Evolutionary conservation across 192 early-diverging fungal species (phyloP).

Genomic region (Backusella psychrophila): DNA sequence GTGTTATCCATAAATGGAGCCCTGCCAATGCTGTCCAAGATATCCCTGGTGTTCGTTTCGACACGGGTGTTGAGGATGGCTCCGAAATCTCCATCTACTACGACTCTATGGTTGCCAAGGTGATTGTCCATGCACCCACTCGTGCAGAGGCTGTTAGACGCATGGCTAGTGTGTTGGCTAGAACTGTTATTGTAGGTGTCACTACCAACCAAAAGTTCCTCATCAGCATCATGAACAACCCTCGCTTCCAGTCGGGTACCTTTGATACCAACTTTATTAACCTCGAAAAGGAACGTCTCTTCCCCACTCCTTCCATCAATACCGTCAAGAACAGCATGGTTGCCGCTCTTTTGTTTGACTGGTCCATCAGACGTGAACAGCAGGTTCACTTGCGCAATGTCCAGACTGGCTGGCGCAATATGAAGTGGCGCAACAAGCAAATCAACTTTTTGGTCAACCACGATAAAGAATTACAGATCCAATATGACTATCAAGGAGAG

Average conservation of each 20-base stretch:
- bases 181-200: conserved; percentile 53
- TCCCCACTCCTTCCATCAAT: conserved; percentile 1
- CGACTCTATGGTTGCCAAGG: conserved; percentile 63
- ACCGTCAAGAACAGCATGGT: conserved; percentile 16
- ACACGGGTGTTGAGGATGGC: conserved; percentile 51
- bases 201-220: conserved; percentile 59
- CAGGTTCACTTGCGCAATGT: conserved; percentile 43
- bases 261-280: conserved; percentile 52
- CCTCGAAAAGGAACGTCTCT: conserved; percentile 15
- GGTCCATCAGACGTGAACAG: conserved; percentile 43
- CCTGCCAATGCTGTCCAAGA: conserved; percentile 30
- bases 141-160: conserved; percentile 49
- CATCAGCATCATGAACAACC: conserved; percentile 45
- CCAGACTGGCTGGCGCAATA: conserved; percentile 49
- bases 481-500: conserved; percentile 38
- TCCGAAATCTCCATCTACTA: conserved; percentile 56
- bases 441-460: conserved; percentile 33
- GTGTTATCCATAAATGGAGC: conserved; percentile 48
- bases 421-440: conserved; percentile 42
- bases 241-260: conserved; percentile 44
- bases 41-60: conserved; percentile 41
- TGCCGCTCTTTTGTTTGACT: conserved; percentile 43
- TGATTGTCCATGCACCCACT: conserved; percentile 56
- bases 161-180: conserved; percentile 38
- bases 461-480: conserved; percentile 36